These are phyloP conservation scores for Malus sieversii DNA, from an alignment of 306 rosid genomes.

Conservation along the genomic window DNA sequence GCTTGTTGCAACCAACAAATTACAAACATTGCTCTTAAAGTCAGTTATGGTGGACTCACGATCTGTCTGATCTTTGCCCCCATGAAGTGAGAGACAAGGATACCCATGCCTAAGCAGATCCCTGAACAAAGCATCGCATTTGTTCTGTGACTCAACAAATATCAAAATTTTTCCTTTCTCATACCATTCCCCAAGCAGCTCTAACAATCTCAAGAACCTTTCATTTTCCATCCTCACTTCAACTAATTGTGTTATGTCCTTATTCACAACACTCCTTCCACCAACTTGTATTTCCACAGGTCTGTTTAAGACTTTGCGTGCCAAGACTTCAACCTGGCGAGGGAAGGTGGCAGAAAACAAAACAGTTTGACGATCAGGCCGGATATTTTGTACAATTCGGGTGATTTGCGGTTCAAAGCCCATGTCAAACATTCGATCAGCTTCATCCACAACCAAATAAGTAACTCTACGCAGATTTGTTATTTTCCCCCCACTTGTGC, in stretches of 20 bases:
- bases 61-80: slow-evolving; percentile 90
- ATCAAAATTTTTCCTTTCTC: slow-evolving; percentile 87
- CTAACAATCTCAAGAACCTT: slow-evolving; percentile 76
- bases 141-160: slow-evolving; percentile 89
- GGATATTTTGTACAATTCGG: slow-evolving; percentile 83
- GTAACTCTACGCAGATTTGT: slow-evolving; percentile 88
- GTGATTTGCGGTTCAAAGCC: slow-evolving; percentile 97
- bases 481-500: slow-evolving; percentile 92
- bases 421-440: slow-evolving; percentile 99
- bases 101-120: slow-evolving; percentile 72
- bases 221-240: slow-evolving; percentile 81
- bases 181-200: slow-evolving; percentile 86
- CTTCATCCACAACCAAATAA: slow-evolving; percentile 92
- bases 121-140: slow-evolving; percentile 79
- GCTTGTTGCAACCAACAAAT: slow-evolving; percentile 78
- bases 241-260: slow-evolving; percentile 73
- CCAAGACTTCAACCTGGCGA: slow-evolving; percentile 85
- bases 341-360: slow-evolving; percentile 94
- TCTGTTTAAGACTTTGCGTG: slow-evolving; percentile 70
- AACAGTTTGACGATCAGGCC: slow-evolving; percentile 84
- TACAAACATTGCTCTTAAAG: slow-evolving; percentile 84
- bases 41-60: slow-evolving; percentile 90
- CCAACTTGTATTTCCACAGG: slow-evolving; percentile 95
- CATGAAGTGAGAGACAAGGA: slow-evolving; percentile 83
- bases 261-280: slow-evolving; percentile 94